Conservation (phyloP, 2,329 filamentous ascomycete genomes). For the Pseudofabraea citricarpa region DNA sequence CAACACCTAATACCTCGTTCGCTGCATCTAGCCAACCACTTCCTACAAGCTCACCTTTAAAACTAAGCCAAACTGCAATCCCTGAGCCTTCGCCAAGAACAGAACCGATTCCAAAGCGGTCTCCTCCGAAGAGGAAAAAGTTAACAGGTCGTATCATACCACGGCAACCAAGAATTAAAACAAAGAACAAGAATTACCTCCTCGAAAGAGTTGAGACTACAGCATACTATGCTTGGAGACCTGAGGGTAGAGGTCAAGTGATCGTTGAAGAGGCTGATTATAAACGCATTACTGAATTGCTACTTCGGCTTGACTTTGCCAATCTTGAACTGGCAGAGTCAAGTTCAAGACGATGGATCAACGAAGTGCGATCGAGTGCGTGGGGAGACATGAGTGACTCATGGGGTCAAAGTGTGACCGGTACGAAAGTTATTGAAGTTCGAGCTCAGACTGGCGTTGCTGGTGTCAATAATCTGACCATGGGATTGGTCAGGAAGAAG, state of each 20-base stretch:
- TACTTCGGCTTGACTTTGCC: slow-evolving; percentile 71
- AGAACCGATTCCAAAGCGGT: slow-evolving; percentile 24
- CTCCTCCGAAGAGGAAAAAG: slow-evolving; percentile 38
- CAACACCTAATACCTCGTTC: slow-evolving; percentile 18
- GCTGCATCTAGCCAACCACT: slow-evolving; percentile 13
- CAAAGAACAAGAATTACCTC: slow-evolving; percentile 44
- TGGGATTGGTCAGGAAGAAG: slow-evolving; percentile 45
- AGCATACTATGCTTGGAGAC: slow-evolving; percentile 62
- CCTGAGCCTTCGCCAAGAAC: slow-evolving; percentile 2
- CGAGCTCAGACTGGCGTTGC: slow-evolving; percentile 10
- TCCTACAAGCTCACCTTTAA: slow-evolving; percentile 9
- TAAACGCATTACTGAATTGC: slow-evolving; percentile 61
- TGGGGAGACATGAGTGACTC: slow-evolving; percentile 27
- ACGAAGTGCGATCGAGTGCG: slow-evolving; percentile 52
- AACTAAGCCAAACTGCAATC: not conserved
- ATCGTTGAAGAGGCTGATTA: slow-evolving; percentile 62
- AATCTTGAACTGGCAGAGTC: slow-evolving; percentile 55
- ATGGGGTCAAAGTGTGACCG: slow-evolving; percentile 49
- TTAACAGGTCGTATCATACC: slow-evolving; percentile 57
- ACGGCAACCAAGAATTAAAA: slow-evolving; percentile 62
- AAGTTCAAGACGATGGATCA: slow-evolving; percentile 67
- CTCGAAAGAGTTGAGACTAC: slow-evolving; percentile 47
- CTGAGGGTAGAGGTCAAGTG: slow-evolving; percentile 54
- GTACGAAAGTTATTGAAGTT: slow-evolving; percentile 30
- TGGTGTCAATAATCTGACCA: slow-evolving; percentile 31